These are phyloP conservation scores for Hondaea fermentalgiana DNA, from an alignment of 108 stramenopile genomes.

Conservation along the genomic window DNA sequence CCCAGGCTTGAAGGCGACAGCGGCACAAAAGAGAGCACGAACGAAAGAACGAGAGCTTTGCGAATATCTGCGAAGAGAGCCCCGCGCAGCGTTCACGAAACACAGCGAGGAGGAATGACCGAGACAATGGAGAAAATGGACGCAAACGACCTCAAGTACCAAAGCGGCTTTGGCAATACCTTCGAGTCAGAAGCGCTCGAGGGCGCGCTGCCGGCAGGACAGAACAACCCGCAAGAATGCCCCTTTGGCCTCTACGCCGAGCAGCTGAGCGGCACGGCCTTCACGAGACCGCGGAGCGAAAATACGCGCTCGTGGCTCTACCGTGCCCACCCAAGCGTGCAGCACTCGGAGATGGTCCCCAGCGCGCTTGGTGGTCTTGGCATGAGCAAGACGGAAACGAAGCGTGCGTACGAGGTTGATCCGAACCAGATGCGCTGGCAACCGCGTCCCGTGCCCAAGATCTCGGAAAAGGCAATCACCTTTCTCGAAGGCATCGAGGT, in stretches of 20 bases:
- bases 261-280: slow-evolving; percentile 81
- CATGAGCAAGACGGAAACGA: neutral
- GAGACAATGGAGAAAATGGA: neutral
- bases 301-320: slow-evolving; percentile 61
- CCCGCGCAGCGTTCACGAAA: neutral
- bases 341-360: slow-evolving; percentile 18
- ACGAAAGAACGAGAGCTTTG: neutral
- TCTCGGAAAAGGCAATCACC: slow-evolving; percentile 23
- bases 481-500: slow-evolving; percentile 60
- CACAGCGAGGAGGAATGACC: neutral
- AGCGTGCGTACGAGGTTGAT: slow-evolving; percentile 40
- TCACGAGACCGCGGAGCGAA: slow-evolving; percentile 66
- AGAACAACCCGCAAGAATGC: slow-evolving; percentile 79
- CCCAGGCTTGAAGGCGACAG: neutral
- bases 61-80: neutral
- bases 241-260: slow-evolving; percentile 72
- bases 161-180: slow-evolving; percentile 66
- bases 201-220: slow-evolving; percentile 62
- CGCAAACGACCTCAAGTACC: slow-evolving; percentile 32
- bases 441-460: slow-evolving; percentile 41
- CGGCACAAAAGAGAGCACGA: neutral
- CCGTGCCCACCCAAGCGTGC: slow-evolving; percentile 34
- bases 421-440: slow-evolving; percentile 79
- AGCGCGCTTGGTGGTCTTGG: neutral
- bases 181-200: slow-evolving; percentile 67